Evolutionary conservation across 495 filamentous ascomycete genomes (phyloP).

Genomic region (Podospora pseudocomata): DNA sequence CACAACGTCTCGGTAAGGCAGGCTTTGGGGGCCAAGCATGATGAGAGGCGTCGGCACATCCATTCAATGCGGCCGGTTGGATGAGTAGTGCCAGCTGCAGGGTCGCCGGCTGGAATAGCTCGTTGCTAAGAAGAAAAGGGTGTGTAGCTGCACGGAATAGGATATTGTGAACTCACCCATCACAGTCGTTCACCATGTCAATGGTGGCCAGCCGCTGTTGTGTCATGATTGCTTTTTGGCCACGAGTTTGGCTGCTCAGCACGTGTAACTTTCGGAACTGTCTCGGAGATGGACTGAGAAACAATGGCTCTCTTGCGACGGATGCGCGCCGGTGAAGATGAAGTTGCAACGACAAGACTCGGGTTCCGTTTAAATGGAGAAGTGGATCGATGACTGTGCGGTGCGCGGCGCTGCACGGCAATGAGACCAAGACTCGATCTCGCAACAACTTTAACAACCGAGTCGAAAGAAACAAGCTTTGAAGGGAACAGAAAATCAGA

Average conservation of each 20-base stretch:
- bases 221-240: conserved; percentile 1
- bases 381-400: conserved; percentile 1
- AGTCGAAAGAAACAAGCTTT: not conserved
- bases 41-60: not conserved
- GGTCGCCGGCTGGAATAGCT: not conserved
- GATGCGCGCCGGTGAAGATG: not conserved
- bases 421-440: not conserved
- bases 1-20: conserved; percentile 1
- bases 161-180: conserved; percentile 49
- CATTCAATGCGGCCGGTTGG: not conserved
- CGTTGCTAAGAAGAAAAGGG: not conserved
- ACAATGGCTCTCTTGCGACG: not conserved
- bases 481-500: not conserved
- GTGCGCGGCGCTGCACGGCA: not conserved
- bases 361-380: not conserved
- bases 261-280: not conserved
- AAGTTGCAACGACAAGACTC: not conserved
- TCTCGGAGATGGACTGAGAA: not conserved
- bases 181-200: conserved; percentile 51
- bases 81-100: not conserved
- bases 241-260: not conserved
- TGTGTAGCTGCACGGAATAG: not conserved
- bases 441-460: not conserved
- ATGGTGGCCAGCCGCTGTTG: conserved; percentile 24
- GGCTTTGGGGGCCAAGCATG: not conserved